phyloP scores from a whole-genome alignment of 768 basidiomycete genomes.

The Erythrobasidium yunnanense region DNA sequence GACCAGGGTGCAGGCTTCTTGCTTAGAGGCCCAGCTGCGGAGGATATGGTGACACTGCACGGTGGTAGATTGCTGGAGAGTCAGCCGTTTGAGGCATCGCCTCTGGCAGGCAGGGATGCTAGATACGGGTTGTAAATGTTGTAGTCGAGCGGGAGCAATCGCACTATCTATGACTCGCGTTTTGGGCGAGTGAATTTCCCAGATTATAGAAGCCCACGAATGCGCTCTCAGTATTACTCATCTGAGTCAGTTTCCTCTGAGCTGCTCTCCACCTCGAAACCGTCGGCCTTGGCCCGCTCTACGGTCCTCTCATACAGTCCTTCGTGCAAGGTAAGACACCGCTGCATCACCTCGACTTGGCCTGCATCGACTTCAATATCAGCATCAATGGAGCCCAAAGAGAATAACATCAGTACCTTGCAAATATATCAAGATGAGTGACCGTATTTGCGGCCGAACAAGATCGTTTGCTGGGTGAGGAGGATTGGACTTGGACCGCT shows the following conservation, averaged over 20 bases:
- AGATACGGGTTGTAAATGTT: conserved; percentile 19
- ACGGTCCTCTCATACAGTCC: background rate
- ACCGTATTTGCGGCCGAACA: background rate
- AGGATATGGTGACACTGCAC: conserved; percentile 35
- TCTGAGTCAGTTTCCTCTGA: background rate
- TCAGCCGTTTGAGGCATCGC: conserved; percentile 26
- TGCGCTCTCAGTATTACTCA: background rate
- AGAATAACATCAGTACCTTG: no score
- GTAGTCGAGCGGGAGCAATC: no score
- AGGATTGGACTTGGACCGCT: background rate
- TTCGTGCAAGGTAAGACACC: background rate
- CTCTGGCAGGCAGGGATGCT: conserved; percentile 21
- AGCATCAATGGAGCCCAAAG: no score
- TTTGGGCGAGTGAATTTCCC: no score
- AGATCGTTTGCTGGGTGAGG: no score
- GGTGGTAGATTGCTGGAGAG: conserved; percentile 32
- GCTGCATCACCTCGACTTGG: conserved; percentile 1
- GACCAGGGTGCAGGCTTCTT: conserved; percentile 24
- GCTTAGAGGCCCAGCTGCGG: conserved; percentile 20
- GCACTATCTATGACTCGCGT: no score
- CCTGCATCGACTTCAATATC: background rate
- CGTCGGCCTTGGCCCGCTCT: background rate
- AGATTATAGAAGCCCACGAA: no score
- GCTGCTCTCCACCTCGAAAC: conserved; percentile 5
- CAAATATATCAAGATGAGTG: conserved; percentile 12